Base-by-base conservation (phyloP, 1,284 basidiomycete species). In the Austropuccinia psidii region DNA sequence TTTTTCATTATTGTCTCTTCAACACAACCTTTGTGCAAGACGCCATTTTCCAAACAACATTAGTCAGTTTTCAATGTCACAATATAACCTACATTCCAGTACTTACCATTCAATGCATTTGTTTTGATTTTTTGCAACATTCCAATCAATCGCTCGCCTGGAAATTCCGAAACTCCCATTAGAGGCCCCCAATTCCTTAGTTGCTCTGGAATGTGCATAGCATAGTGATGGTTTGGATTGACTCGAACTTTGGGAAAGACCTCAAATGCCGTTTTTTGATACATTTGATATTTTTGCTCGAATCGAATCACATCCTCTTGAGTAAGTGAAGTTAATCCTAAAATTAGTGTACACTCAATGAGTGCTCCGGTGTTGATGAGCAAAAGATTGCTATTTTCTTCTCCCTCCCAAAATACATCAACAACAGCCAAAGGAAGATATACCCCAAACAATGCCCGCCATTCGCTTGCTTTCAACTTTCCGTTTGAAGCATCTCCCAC, bases 91-190 rank as follows among this genome's bases (percentile, higher is more conserved):
- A n/a, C n/a, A n/a, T n/a, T n/a, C n/a, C n/a, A n/a, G n/a, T n/a
- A 70, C 67, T 47, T 8, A 70, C 55, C 54, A 60, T 58, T 55
- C 27, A 35, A 47, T 13, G 41, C 15, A 47, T 70, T 70, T 29
- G 67, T 70, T 5, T 58, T 58, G 37, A 70, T 70, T 33, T 60
- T 70, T 21, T 70, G 54, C 17, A 70, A 70, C n/a, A 60, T 21
- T 19, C 67, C 67, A 31, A 70, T 60, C 5, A 70, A 24, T 15
- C 55, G 43, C 41, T 70, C 55, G 4, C 54, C 67, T 6, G 39
- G 35, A 39, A 70, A 58, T 27, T 70, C 54, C 5, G 67, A 21
- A 4, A 58, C 43, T 0, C 24, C 39, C 15, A 24, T 9, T 19
- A 70, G 55, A 11, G 67, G 67, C 11, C 55, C 67, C 55, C 55